These are phyloP conservation scores for Setomelanomma holmii DNA, from an alignment of 2,329 filamentous ascomycete genomes.

Conservation along the genomic window DNA sequence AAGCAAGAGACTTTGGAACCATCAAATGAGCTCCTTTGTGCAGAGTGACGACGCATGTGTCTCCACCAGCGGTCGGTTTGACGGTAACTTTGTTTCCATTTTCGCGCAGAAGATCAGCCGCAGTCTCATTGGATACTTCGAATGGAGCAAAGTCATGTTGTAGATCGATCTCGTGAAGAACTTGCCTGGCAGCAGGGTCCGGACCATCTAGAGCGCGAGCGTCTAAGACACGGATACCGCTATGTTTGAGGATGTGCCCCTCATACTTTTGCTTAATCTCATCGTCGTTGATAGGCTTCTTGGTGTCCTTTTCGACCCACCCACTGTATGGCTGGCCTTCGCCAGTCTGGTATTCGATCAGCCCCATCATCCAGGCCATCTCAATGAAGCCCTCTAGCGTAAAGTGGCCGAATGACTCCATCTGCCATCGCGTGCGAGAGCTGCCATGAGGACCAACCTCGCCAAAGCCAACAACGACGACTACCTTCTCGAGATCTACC, in stretches of 20 bases:
- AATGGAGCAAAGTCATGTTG: conserved; percentile 97
- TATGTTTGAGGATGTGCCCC: conserved; percentile 94
- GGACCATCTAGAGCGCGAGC: conserved; percentile 97
- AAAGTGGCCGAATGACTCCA: conserved; percentile 96
- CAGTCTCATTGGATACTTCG: conserved; percentile 95
- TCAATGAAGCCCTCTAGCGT: conserved; percentile 97
- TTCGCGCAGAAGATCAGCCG: conserved; percentile 95
- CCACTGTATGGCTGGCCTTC: conserved; percentile 97
- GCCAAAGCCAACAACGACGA: conserved; percentile 97
- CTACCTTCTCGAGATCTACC: conserved; percentile 97
- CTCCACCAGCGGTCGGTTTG: conserved; percentile 92
- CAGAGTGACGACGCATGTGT: conserved; percentile 89
- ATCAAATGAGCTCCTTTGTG: conserved; percentile 94
- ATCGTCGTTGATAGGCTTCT: conserved; percentile 96
- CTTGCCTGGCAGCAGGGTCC: conserved; percentile 97
- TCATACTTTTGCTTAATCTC: conserved; percentile 98
- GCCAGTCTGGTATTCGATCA: conserved; percentile 98
- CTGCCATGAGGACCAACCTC: conserved; percentile 99
- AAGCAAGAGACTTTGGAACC: conserved; percentile 95
- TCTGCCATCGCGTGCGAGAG: conserved; percentile 97
- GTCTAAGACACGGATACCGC: conserved; percentile 96
- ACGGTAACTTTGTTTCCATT: conserved; percentile 85
- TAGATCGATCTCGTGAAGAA: conserved; percentile 96
- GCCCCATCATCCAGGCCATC: conserved; percentile 99
- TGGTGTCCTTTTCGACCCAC: conserved; percentile 93